Conservation (phyloP, 257 asterid species). For the Coffea canephora region DNA sequence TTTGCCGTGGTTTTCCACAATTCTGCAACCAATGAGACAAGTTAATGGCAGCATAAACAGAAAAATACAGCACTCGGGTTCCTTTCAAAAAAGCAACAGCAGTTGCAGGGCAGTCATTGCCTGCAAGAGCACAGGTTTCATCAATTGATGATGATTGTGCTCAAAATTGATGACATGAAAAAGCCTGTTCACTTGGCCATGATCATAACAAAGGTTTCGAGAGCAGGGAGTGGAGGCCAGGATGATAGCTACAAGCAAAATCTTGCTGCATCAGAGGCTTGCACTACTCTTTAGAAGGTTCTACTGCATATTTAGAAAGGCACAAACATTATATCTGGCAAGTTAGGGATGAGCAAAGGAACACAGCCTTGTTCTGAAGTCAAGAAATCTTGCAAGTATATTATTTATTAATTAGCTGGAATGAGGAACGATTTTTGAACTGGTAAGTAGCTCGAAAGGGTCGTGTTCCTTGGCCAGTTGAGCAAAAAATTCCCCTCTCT, state of each 20-base stretch:
- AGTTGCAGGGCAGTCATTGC: not conserved
- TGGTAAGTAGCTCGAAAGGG: not conserved
- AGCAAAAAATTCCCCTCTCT: too few species aligned
- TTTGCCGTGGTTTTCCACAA: not conserved
- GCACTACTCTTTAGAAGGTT: not conserved
- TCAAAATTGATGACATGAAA: too few species aligned
- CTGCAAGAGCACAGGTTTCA: not conserved
- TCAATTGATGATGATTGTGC: too few species aligned
- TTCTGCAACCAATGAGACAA: not conserved
- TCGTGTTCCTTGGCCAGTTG: not conserved
- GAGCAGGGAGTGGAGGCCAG: too few species aligned
- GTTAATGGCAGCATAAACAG: not conserved
- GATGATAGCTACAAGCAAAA: too few species aligned
- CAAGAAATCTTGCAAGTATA: not conserved
- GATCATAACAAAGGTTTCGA: too few species aligned
- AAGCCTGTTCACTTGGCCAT: too few species aligned
- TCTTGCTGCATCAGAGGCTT: too few species aligned
- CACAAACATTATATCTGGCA: not conserved
- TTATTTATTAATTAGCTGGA: not conserved
- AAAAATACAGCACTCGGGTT: not conserved
- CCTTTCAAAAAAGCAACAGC: not conserved
- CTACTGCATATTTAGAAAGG: not conserved
- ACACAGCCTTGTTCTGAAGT: not conserved
- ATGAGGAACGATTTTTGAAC: not conserved
- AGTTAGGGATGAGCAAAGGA: not conserved